These are phyloP conservation scores for Dryas integrifolia DNA, from an alignment of 331 rosid genomes.

Conservation along the genomic window DNA sequence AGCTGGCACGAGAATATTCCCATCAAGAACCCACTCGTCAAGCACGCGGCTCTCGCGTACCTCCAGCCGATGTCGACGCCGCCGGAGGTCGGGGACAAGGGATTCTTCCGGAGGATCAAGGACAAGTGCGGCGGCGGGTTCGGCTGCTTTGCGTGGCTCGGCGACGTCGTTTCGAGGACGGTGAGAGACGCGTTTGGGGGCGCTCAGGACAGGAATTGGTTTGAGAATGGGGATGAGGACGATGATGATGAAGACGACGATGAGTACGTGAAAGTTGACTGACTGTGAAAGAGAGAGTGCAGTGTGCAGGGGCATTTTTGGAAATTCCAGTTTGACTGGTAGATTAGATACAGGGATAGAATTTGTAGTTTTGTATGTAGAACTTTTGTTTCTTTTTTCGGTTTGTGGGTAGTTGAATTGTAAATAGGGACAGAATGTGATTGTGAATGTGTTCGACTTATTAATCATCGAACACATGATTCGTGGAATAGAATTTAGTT, in stretches of 20 bases:
- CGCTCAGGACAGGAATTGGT: background rate
- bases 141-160: conserved; percentile 32
- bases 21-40: conserved; percentile 53
- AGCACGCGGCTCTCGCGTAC: conserved; percentile 58
- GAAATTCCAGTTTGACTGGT: conserved; percentile 35
- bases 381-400: background rate
- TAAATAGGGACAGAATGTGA: background rate
- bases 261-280: conserved; percentile 25
- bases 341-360: conserved; percentile 8
- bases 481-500: background rate
- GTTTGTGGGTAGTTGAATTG: background rate
- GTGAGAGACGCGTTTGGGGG: conserved; percentile 3
- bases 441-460: background rate
- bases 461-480: conserved; percentile 14
- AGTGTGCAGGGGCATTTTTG: background rate
- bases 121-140: conserved; percentile 17
- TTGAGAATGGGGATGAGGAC: conserved; percentile 4
- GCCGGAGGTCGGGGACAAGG: conserved; percentile 17
- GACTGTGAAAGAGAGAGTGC: background rate
- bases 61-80: conserved; percentile 48
- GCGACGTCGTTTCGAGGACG: conserved; percentile 17
- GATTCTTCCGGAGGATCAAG: conserved; percentile 15
- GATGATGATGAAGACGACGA: conserved; percentile 16
- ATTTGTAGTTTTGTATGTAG: background rate
- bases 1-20: conserved; percentile 53